Percentiles rank a stretch among this genome's conserved stretches.
These are phyloP conservation scores for Microascus cirrosus DNA, from an alignment of 2,329 filamentous ascomycete species.

Conservation along the genomic window DNA sequence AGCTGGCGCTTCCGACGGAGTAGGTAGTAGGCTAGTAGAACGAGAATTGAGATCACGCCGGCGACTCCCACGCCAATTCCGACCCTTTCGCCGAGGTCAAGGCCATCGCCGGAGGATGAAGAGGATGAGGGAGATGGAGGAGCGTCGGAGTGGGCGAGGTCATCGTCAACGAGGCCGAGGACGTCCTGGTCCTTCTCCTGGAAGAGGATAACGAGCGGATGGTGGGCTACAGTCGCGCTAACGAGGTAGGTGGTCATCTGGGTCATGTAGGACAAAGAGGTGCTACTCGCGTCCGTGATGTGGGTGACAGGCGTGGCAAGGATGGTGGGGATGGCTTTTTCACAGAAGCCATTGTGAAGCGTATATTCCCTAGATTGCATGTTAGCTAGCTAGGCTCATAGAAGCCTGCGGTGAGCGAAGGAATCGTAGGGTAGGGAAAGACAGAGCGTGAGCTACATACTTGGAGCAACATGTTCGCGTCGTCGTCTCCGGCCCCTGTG, in stretches of 20 bases:
- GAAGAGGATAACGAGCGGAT: constrained; percentile 24
- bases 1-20: constrained; percentile 1
- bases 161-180: constrained; percentile 21
- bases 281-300: constrained; percentile 19
- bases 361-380: constrained; percentile 18
- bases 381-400: background rate
- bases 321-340: constrained; percentile 21
- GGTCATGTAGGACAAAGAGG: constrained; percentile 5
- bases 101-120: background rate
- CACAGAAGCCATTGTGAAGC: constrained; percentile 20
- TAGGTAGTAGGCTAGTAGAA: constrained; percentile 6
- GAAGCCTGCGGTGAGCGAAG: background rate
- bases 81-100: constrained; percentile 6
- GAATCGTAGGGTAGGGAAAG: background rate
- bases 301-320: constrained; percentile 23
- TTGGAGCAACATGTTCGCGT: constrained; percentile 28
- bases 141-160: constrained; percentile 7
- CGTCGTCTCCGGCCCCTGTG: constrained; percentile 18
- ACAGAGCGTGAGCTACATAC: constrained; percentile 15
- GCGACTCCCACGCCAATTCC: constrained; percentile 10
- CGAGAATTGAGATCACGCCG: constrained; percentile 3
- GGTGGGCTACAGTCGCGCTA: constrained; percentile 23
- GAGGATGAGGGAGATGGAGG: background rate
- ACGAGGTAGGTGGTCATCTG: constrained; percentile 19
- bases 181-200: constrained; percentile 20